Evolutionary conservation across 306 rosid genomes (phyloP).

Genomic region (Malus sylvestris): DNA sequence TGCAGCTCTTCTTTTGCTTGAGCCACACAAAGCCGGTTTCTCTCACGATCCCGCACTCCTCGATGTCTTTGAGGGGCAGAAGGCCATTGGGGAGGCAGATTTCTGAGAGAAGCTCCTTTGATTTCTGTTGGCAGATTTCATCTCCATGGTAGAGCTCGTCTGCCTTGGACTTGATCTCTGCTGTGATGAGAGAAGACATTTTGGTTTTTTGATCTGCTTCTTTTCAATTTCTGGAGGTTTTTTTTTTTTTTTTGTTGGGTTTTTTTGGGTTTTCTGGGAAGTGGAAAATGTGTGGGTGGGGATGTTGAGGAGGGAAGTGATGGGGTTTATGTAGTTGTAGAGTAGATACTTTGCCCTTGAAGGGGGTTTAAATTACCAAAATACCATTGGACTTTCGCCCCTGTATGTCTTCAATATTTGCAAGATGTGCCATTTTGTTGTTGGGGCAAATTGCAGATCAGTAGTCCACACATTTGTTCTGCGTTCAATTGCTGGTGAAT

Average conservation of each 20-base stretch:
- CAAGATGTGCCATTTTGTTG: conserved; percentile 17
- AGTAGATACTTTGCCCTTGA: conserved; percentile 27
- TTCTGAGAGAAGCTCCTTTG: conserved; percentile 50
- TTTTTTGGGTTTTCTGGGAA: not conserved
- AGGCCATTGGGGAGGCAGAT: conserved; percentile 64
- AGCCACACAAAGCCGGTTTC: conserved; percentile 85
- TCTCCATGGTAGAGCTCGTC: conserved; percentile 70
- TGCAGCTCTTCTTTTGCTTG: conserved; percentile 51
- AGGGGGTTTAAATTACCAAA: not conserved
- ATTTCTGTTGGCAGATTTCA: conserved; percentile 50
- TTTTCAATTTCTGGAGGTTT: too few species aligned
- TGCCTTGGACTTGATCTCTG: conserved; percentile 43
- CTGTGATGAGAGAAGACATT: conserved; percentile 56
- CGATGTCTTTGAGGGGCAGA: conserved; percentile 61
- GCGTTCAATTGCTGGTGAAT: accelerated
- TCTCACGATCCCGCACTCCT: conserved; percentile 61
- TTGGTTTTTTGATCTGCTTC: not conserved
- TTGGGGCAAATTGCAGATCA: too few species aligned
- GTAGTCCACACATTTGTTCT: accelerated
- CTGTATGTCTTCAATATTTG: not conserved
- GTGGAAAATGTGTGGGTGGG: not conserved
- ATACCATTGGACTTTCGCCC: conserved; percentile 20
- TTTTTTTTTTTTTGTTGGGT: not conserved
- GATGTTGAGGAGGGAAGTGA: not conserved
- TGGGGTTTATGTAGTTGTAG: conserved; percentile 35